Base-by-base conservation (phyloP, 768 basidiomycete species). In the Rhizopogon vulgaris region DNA sequence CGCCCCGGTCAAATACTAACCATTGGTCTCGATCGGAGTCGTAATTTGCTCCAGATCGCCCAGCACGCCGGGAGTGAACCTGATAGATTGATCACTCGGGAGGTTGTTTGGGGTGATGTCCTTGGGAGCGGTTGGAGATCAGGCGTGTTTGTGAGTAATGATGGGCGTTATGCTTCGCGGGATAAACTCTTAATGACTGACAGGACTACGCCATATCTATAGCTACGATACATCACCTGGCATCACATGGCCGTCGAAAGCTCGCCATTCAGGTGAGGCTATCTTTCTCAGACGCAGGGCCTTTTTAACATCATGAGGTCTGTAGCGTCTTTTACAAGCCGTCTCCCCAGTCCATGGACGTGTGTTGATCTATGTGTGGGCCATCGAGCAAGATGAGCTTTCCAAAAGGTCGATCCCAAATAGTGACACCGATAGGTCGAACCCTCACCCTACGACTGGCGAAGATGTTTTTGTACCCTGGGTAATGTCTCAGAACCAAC, bases 201-300 rank as follows among this genome's bases (percentile, higher is more conserved):
- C 58, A 97, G 94, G 93, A 97, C 72, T 96, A 92, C 60, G 89
- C 89, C 2, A 94, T 99, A 45, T 96, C 94, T 4, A 94, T 99
- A 56, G 96, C 96, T 25, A 98, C 95, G 2, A 90, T 98, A 41
- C 96, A 99, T 62, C 96, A 99, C 68, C 77, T 99, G 5, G 84
- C 93, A 3, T 95, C 93, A 0, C 75, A 78, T 9, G 76, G 78
- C 51, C 79, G 96, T 32, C 78, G 96, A 17, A 77, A 73, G 56
- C 64, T 74, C 15, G 86, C 92, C 2, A 79, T 97, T 7, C 75
- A 90, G 77, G 93, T 90, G 69, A 38, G 8, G 32, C 18, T 15
- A 12, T 4, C 43, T 18, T 27, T 3, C 14, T 43, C 12, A 41
- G 3, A 2, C 38, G 25, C 30, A 36, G 25, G 30, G 11, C 14